These are phyloP conservation scores for Tolypocladium pustulatum DNA, from an alignment of 2,329 filamentous ascomycete genomes.

Conservation along the genomic window DNA sequence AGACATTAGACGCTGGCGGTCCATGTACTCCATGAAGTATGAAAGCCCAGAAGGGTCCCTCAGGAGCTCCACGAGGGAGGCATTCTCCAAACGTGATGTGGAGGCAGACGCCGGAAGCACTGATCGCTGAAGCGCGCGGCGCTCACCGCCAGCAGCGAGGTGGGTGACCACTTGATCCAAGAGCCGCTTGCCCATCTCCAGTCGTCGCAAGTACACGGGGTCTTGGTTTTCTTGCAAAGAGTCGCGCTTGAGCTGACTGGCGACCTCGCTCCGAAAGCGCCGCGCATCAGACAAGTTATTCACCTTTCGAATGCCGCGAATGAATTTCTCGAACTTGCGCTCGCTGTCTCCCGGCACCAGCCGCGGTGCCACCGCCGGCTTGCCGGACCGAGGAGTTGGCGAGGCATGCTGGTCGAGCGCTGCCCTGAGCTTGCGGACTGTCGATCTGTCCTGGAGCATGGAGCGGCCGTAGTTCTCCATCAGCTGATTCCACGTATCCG, in stretches of 20 bases:
- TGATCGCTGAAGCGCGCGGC: constrained; percentile 18
- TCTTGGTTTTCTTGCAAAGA: constrained; percentile 69
- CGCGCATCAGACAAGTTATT: constrained; percentile 89
- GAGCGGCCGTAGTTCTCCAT: constrained; percentile 83
- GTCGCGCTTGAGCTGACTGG: constrained; percentile 84
- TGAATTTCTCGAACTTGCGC: constrained; percentile 87
- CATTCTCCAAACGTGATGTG: constrained; percentile 60
- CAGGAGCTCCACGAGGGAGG: constrained; percentile 73
- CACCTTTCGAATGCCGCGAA: constrained; percentile 77
- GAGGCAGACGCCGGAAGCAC: constrained; percentile 15
- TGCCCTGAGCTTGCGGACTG: constrained; percentile 80
- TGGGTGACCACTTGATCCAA: constrained; percentile 82
- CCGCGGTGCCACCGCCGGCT: constrained; percentile 63
- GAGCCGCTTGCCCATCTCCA: constrained; percentile 86
- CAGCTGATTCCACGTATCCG: constrained; percentile 95
- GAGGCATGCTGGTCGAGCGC: constrained; percentile 91
- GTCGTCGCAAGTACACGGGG: constrained; percentile 71
- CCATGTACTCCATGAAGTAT: constrained; percentile 99
- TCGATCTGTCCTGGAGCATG: constrained; percentile 89
- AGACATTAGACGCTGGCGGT: constrained; percentile 75
- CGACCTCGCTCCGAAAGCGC: constrained; percentile 81
- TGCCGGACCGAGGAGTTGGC: constrained; percentile 56
- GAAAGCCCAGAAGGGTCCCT: constrained; percentile 84
- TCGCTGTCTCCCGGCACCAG: constrained; percentile 78
- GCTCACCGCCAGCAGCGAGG: constrained; percentile 58